A percentile compares a stretch with the other conserved stretches of the same genome.
These are phyloP conservation scores for Kodamaea hsintzibuensis DNA, from an alignment of 805 yeast genomes.

Conservation along the genomic window DNA sequence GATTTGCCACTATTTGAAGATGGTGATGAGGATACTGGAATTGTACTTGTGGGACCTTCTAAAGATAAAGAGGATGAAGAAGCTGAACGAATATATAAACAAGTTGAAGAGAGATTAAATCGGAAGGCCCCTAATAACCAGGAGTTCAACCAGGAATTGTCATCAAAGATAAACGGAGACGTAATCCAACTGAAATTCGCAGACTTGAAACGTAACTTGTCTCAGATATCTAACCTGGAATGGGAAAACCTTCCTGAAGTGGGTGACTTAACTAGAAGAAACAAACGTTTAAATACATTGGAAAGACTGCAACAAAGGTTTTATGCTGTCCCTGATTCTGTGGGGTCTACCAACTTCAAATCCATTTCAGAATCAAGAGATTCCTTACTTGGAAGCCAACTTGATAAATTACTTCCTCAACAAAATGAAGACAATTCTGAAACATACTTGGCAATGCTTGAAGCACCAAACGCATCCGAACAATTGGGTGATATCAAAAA, in stretches of 20 bases:
- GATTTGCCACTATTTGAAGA: conserved; percentile 7
- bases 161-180: conserved; percentile 9
- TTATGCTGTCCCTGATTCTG: conserved; percentile 81
- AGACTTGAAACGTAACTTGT: conserved; percentile 65
- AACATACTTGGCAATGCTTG: conserved; percentile 6
- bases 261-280: conserved; percentile 78
- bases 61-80: conserved; percentile 65
- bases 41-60: conserved; percentile 22
- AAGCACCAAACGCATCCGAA: conserved; percentile 11
- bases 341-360: conserved; percentile 47
- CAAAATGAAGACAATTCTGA: conserved; percentile 4
- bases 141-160: conserved; percentile 7
- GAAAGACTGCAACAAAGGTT: conserved; percentile 64
- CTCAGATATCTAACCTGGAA: conserved; percentile 60
- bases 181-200: conserved; percentile 20
- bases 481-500: conserved; percentile 58
- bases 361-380: conserved; percentile 66
- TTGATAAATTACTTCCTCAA: conserved; percentile 39
- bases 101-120: conserved; percentile 59
- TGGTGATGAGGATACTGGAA: conserved; percentile 19
- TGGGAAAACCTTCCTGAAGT: conserved; percentile 89
- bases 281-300: conserved; percentile 67
- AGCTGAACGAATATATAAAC: conserved; percentile 69
- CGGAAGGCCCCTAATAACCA: conserved; percentile 23
- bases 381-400: conserved; percentile 52